These are phyloP conservation scores for Pseudozyma pruni DNA, from an alignment of 1,284 basidiomycete genomes.

Conservation along the genomic window DNA sequence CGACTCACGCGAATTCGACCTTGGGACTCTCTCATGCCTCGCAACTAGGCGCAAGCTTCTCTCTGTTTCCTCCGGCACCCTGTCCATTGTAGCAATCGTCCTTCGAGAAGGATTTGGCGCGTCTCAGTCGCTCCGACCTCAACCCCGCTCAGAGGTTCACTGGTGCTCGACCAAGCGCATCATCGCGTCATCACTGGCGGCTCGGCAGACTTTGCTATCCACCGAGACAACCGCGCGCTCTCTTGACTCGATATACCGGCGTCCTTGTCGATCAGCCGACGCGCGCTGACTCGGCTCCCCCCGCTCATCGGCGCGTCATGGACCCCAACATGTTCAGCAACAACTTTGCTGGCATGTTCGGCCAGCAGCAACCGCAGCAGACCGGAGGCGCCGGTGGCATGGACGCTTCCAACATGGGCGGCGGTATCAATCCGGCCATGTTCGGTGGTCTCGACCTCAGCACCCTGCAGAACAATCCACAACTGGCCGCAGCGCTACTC, in stretches of 20 bases:
- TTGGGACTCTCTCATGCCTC: too few species aligned
- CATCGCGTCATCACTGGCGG: too few species aligned
- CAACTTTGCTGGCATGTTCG: conserved; percentile 49
- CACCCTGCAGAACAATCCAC: conserved; percentile 46
- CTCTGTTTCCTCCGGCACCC: too few species aligned
- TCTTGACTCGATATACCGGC: neutral
- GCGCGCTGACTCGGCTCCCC: conserved; percentile 29
- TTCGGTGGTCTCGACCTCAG: conserved; percentile 41
- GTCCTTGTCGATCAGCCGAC: conserved; percentile 20
- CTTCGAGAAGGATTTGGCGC: too few species aligned
- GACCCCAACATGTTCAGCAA: conserved; percentile 54
- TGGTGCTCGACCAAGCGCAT: too few species aligned
- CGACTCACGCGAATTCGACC: too few species aligned
- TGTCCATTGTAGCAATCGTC: too few species aligned
- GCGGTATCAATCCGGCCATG: conserved; percentile 49
- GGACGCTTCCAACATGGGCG: conserved; percentile 34
- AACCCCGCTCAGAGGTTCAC: too few species aligned
- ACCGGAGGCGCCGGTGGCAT: conserved; percentile 20
- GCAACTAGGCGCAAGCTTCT: too few species aligned
- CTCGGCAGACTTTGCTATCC: too few species aligned
- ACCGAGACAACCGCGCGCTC: neutral
- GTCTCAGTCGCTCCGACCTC: too few species aligned
- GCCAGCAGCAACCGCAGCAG: conserved; percentile 34
- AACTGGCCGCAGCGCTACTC: conserved; percentile 28
- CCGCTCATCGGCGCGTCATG: conserved; percentile 34